These are phyloP conservation scores for Colletotrichum kahawae DNA, from an alignment of 2,329 filamentous ascomycete species.

Conservation along the genomic window DNA sequence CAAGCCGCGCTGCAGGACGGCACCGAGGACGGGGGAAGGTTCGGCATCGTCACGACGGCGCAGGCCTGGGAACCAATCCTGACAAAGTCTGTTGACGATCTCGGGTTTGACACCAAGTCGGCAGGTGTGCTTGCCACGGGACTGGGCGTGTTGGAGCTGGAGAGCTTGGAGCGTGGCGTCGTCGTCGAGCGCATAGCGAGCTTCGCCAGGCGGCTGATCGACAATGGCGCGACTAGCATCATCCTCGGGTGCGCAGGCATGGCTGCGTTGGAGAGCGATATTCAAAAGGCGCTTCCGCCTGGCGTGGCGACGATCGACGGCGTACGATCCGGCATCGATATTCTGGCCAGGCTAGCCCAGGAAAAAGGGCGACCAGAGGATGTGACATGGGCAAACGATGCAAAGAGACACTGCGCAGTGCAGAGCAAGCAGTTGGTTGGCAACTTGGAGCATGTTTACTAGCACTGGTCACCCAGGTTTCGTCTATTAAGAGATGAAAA, in stretches of 20 bases:
- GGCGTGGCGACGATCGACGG: not conserved
- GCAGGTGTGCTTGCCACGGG: constrained; percentile 5
- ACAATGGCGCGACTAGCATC: not conserved
- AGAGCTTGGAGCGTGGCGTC: not conserved
- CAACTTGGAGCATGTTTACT: not conserved
- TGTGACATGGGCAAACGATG: not conserved
- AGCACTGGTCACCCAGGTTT: not conserved
- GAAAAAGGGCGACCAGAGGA: not conserved
- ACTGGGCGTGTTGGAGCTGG: not conserved
- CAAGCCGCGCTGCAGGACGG: constrained; percentile 8
- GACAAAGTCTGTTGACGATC: not conserved
- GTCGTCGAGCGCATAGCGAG: not conserved
- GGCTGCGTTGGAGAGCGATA: not conserved
- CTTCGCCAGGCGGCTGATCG: not conserved
- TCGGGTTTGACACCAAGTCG: not conserved
- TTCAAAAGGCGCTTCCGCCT: not conserved
- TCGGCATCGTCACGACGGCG: constrained; percentile 10
- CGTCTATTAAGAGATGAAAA: not conserved
- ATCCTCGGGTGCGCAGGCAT: constrained; percentile 16
- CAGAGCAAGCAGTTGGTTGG: not conserved
- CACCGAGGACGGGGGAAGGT: not conserved
- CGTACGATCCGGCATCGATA: constrained; percentile 2
- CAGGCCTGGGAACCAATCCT: not conserved
- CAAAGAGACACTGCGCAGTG: not conserved
- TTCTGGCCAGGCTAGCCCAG: not conserved